Evolutionary conservation across 1,139 yeast species (phyloP).

Genomic region (Geotrichum armillariae): DNA sequence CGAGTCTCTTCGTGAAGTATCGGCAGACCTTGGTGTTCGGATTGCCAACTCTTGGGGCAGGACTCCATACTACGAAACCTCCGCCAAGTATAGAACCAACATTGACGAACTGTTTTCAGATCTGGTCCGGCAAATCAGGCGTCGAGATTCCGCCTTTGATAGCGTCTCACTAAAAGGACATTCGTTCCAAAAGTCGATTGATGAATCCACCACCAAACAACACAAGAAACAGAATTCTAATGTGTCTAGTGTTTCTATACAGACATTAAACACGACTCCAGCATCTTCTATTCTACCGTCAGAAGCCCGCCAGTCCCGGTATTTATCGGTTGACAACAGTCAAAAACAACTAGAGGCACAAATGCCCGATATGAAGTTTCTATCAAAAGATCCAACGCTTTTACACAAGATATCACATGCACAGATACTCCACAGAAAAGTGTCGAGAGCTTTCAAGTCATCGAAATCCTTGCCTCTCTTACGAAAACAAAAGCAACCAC

Average conservation of each 20-base stretch:
- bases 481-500: background rate
- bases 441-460: background rate
- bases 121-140: conserved; percentile 68
- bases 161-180: conserved; percentile 8
- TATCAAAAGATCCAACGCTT: background rate
- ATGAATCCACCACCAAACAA: background rate
- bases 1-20: conserved; percentile 60
- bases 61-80: conserved; percentile 76
- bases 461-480: background rate
- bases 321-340: background rate
- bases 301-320: background rate
- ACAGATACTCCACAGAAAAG: background rate
- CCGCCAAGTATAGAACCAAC: conserved; percentile 83
- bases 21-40: conserved; percentile 45
- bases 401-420: background rate
- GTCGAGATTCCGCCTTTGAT: conserved; percentile 37
- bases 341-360: background rate
- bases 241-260: background rate
- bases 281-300: background rate
- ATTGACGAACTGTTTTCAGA: conserved; percentile 89
- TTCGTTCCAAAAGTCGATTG: background rate
- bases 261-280: background rate
- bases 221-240: background rate
- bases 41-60: conserved; percentile 89
- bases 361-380: background rate